Base-by-base conservation (phyloP, 208 protist genomes). In the Trypanosoma caninum region DNA sequence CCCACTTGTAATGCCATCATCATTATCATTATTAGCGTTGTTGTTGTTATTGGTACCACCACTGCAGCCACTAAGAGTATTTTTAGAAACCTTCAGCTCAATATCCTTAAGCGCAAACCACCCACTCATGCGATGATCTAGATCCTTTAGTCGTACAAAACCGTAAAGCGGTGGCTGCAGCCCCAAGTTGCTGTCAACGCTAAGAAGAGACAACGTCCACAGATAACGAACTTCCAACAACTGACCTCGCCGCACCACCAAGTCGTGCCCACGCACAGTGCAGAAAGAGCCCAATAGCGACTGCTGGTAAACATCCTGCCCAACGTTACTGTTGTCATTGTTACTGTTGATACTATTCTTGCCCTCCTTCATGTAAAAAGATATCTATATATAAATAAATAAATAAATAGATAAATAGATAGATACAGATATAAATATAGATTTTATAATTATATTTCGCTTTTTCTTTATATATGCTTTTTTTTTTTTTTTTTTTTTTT, bases 131-230 rank as follows among this genome's bases (percentile, higher is more conserved):
- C 89, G 89, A 59, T 93, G 82, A 47, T 92, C 81, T 7, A 68
- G 41, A 38, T 92, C 83, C 65, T 89, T 89, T 6, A 89, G 23
- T 4, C 85, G 84, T 46, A 95, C 85, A 58, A 85, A 95, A 9
- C 71, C 89, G 57, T 78, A 83, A 8, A 93, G 68, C 11, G 65
- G 47, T 20, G 34, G n/a, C 25, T 3, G 28, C 10, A 1, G 13
- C 28, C 41, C 2, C 0, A 48, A 18, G 13, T 27, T 2, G 22
- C 3, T 14, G 28, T 11, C 38, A 28, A 28, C 34, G 41, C 34
- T 22, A 20, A 56, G 16, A 16, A 44, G n/a, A 20, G 58, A 7
- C 11, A 77, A 67, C 9, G 70, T 69, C 81, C 82, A 88, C 10
- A 91, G 74, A 33, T 59, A 73, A 3, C 85, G 69, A 42, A 92